Conservation (phyloP, 1,139 yeast genomes). For the Suhomyces kunorum region DNA sequence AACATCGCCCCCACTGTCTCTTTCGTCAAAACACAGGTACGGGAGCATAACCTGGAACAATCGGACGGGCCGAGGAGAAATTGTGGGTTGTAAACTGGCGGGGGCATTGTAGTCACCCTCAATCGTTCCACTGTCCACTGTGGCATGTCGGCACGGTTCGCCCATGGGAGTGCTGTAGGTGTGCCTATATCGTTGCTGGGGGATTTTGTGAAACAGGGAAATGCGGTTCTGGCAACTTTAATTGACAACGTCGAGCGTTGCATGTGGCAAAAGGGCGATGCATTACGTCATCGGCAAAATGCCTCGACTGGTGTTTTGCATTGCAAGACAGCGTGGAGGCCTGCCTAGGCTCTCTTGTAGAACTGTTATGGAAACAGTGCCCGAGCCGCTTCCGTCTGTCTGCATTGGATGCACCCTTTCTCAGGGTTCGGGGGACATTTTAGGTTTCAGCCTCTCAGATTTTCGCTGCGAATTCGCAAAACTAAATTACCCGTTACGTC, state of each 20-base stretch:
- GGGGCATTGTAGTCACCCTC: no score
- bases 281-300: slow-evolving; percentile 6
- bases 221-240: neutral
- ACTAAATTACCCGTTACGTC: slow-evolving; percentile 2
- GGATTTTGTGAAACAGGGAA: neutral
- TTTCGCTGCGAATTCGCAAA: neutral
- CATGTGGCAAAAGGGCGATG: slow-evolving; percentile 4
- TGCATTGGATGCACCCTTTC: neutral
- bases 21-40: no score
- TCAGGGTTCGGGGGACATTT: neutral
- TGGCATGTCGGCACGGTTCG: neutral
- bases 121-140: no score
- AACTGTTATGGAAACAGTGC: neutral
- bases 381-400: neutral
- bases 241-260: slow-evolving; percentile 3
- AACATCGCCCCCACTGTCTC: no score
- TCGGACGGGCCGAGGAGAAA: no score
- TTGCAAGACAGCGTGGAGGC: neutral
- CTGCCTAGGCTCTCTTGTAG: neutral
- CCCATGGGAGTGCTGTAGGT: neutral
- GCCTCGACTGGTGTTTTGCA: neutral
- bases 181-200: neutral
- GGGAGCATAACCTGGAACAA: no score
- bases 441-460: neutral
- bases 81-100: no score